Percentiles rank a stretch among this genome's conserved stretches.
Evolutionary conservation across 768 basidiomycete genomes (phyloP).

Genomic region (Kwoniella sp.): DNA sequence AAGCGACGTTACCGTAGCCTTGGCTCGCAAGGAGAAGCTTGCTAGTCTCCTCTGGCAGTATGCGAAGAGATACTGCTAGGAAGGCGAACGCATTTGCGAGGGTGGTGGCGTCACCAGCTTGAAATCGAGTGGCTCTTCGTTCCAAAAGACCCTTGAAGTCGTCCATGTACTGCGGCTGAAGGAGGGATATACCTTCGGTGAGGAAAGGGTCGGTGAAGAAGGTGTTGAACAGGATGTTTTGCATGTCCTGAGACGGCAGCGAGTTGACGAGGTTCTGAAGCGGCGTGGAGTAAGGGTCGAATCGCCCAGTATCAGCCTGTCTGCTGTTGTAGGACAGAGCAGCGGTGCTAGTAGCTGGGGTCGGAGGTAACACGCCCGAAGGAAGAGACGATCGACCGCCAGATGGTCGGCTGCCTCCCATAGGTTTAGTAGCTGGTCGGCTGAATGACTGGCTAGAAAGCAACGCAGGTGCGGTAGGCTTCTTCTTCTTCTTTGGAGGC

Average conservation of each 20-base stretch:
- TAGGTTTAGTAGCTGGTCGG: constrained; percentile 1
- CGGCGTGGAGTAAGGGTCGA: constrained; percentile 38
- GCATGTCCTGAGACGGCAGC: constrained; percentile 40
- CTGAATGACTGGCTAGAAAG: background rate
- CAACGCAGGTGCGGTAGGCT: constrained; percentile 1
- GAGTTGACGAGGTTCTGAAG: constrained; percentile 31
- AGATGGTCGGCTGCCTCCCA: background rate
- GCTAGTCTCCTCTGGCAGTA: constrained; percentile 47
- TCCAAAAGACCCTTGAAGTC: constrained; percentile 36
- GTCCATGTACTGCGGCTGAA: constrained; percentile 44
- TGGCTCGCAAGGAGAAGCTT: constrained; percentile 39
- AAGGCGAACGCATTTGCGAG: constrained; percentile 45
- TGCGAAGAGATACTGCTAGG: constrained; percentile 39
- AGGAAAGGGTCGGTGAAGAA: constrained; percentile 48
- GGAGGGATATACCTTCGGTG: constrained; percentile 41
- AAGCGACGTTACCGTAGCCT: constrained; percentile 11
- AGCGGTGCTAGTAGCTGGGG: constrained; percentile 11
- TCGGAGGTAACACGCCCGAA: constrained; percentile 14
- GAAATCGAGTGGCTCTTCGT: constrained; percentile 21
- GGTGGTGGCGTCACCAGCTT: constrained; percentile 48
- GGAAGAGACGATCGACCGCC: constrained; percentile 17
- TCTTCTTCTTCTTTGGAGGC: constrained; percentile 39
- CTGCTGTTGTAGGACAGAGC: constrained; percentile 3
- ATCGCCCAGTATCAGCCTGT: constrained; percentile 1
- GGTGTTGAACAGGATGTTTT: constrained; percentile 44